A percentile compares a stretch with the other conserved stretches of the same genome.
Conservation (phyloP, 345 rosid genomes). For the Syzygium jambos region DNA sequence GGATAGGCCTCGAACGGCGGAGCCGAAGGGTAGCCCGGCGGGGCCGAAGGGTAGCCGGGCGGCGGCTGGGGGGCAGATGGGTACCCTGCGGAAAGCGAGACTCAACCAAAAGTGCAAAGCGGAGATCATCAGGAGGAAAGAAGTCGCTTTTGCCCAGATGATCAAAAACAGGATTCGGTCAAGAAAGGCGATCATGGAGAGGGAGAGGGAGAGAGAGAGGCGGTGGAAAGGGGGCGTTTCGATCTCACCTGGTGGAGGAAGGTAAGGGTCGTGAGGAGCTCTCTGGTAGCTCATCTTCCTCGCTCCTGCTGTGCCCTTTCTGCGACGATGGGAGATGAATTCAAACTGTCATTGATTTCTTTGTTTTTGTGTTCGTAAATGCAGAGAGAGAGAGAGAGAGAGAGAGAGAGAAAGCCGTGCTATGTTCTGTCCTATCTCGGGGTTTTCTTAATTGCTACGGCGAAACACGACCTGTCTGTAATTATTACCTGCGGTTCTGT, state of each 20-base stretch:
- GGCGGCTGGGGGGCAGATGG: conserved; percentile 53
- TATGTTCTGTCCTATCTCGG: background rate
- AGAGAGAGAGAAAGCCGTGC: background rate
- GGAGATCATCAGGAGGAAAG: background rate
- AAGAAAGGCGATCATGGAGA: background rate
- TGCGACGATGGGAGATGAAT: background rate
- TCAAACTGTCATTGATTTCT: background rate
- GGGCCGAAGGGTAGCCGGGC: conserved; percentile 39
- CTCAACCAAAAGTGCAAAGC: background rate
- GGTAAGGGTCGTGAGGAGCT: conserved; percentile 40
- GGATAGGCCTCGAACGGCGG: conserved; percentile 29
- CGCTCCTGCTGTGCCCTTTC: background rate
- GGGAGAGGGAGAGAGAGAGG: background rate
- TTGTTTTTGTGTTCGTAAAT: background rate
- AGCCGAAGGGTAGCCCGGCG: conserved; percentile 39
- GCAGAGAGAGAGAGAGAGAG: background rate
- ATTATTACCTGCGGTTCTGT: background rate
- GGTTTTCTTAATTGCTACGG: background rate
- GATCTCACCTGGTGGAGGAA: conserved; percentile 54
- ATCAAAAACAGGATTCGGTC: background rate
- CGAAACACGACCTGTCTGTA: too few relatives aligned
- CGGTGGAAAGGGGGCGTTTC: background rate
- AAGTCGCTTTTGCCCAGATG: too few relatives aligned
- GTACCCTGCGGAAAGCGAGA: conserved; percentile 17
- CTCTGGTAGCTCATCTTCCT: conserved; percentile 55